These are phyloP conservation scores for Lasiosphaeris hirsuta DNA, from an alignment of 495 filamentous ascomycete species.

Conservation along the genomic window DNA sequence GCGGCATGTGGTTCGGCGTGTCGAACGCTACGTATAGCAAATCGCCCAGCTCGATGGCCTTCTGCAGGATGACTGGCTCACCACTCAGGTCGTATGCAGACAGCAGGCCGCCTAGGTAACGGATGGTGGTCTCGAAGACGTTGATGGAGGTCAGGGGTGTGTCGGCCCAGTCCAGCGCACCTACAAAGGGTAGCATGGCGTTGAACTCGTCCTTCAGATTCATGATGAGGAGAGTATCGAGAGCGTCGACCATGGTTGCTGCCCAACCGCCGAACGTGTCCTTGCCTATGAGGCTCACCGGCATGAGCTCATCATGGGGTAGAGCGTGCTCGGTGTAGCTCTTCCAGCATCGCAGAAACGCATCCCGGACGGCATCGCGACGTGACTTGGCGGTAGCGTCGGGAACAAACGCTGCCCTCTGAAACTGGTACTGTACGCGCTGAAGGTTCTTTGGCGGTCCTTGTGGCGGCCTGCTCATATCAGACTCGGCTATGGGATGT, in stretches of 20 bases:
- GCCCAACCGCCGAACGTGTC: slow-evolving; percentile 78
- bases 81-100: slow-evolving; percentile 75
- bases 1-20: slow-evolving; percentile 84
- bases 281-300: slow-evolving; percentile 51
- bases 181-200: slow-evolving; percentile 63
- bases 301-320: slow-evolving; percentile 74
- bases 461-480: slow-evolving; percentile 8
- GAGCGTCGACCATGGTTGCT: slow-evolving; percentile 72
- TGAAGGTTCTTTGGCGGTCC: slow-evolving; percentile 2
- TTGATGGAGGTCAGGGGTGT: slow-evolving; percentile 51
- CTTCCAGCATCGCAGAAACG: slow-evolving; percentile 50
- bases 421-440: slow-evolving; percentile 2
- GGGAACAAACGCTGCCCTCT: background rate
- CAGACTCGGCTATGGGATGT: slow-evolving; percentile 4
- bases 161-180: slow-evolving; percentile 71
- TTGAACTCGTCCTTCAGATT: slow-evolving; percentile 71
- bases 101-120: slow-evolving; percentile 72
- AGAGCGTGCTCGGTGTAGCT: slow-evolving; percentile 80
- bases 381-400: background rate
- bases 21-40: slow-evolving; percentile 80
- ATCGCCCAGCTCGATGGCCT: slow-evolving; percentile 75
- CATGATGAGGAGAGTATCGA: slow-evolving; percentile 88
- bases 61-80: slow-evolving; percentile 58
- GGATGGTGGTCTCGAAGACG: slow-evolving; percentile 71
- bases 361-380: slow-evolving; percentile 5